A percentile compares a stretch with the other conserved stretches of the same genome.
Conservation (phyloP, 805 yeast species). For the Lachancea nothofagi region DNA sequence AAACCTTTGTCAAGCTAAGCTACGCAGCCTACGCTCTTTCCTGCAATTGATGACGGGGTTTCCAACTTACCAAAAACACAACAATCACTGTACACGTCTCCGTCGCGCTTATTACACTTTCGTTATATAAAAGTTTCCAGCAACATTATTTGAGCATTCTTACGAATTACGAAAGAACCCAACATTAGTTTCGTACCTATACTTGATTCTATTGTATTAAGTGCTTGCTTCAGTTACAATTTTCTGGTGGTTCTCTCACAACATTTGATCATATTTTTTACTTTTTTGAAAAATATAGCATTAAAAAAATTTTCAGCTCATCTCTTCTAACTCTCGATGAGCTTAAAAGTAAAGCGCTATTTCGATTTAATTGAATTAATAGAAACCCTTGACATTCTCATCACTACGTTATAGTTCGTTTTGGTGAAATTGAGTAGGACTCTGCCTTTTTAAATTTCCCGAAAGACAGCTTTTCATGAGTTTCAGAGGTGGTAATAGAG, state of each 20-base stretch:
- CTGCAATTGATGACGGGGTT: too few species aligned
- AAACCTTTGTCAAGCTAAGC: too few species aligned
- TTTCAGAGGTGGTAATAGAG: slow-evolving; percentile 37
- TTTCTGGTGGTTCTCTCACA: not conserved
- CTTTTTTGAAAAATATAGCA: not conserved
- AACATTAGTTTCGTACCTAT: too few species aligned
- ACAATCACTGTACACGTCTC: too few species aligned
- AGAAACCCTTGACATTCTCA: not conserved
- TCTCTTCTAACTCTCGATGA: slow-evolving; percentile 7
- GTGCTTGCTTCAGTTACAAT: not conserved
- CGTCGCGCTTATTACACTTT: too few species aligned
- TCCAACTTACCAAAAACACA: too few species aligned
- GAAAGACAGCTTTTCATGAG: slow-evolving; percentile 28
- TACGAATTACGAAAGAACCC: too few species aligned
- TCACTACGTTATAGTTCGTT: not conserved
- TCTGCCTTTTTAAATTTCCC: not conserved
- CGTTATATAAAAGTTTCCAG: too few species aligned
- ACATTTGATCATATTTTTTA: not conserved
- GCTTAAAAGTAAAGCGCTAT: not conserved
- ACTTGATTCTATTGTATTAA: too few species aligned
- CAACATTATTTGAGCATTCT: too few species aligned
- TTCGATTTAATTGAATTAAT: not conserved
- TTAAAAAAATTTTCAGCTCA: slow-evolving; percentile 10
- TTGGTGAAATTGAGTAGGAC: not conserved
- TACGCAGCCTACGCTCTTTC: too few species aligned